Evolutionary conservation across 2,329 filamentous ascomycete species (phyloP), one percentile per base, ranked within the genome.

Genomic region (Dactylellina drechsleri): DNA sequence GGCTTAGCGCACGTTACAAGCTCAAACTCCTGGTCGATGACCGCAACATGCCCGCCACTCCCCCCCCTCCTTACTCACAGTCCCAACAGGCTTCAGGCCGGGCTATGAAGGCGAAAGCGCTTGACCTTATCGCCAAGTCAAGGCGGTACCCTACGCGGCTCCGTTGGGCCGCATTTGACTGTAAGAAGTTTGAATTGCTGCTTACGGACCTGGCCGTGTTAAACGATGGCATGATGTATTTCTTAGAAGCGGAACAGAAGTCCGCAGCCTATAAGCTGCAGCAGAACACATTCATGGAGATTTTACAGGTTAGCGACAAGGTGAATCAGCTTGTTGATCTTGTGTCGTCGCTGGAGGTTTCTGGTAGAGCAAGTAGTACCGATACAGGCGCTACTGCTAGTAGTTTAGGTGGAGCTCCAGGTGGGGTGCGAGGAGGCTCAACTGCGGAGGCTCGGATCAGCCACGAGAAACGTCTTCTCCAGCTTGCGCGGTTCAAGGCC

Each of bases 251-350:
- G n/a, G 59, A 53, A 13, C 59, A 64, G n/a, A 64, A 53, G 47
- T 43, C 47, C 5, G 47, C 45, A 2, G 45, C 49, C 18, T 54
- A 53, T 18, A 18, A 64, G 18, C 47, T 54, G 15, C 59, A 64
- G 31, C 45, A 53, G 49, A 64, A 31, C 28, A 40, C 59, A 40
- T 64, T 64, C 49, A 54, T 64, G 45, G 16, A 64, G 18, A 64
- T 64, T 52, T 64, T 64, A 49, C 47, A 64, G 47, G 49, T 64
- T 41, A 64, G 59, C 59, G 28, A 64, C 28, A 64, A 64, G 59
- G 26, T 64, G 47, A 28, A 64, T 41, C 16, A 64, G n/a, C 49
- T 64, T 23, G 16, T 64, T 15, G 59, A 41, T 20, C 45, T 64
- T 43, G 47, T 64, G n/a, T 41, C 59, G 28, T 64, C 59, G 20